Conservation (phyloP, 2,329 filamentous ascomycete genomes). For the Verticillium alfalfae region DNA sequence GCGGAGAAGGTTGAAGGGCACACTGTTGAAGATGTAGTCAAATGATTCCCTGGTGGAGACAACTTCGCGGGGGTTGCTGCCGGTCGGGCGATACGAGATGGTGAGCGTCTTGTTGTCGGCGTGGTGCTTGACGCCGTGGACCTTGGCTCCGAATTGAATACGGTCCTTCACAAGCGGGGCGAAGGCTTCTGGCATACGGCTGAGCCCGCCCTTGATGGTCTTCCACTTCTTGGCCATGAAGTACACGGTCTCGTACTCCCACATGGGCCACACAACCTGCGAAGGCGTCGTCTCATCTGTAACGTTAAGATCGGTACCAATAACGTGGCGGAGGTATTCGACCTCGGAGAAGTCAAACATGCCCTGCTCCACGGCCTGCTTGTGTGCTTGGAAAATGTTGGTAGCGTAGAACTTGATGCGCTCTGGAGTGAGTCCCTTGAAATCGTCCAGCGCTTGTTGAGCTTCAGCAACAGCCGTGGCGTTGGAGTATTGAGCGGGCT, state of each 20-base stretch:
- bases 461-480: constrained; percentile 17
- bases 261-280: constrained; percentile 18
- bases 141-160: constrained; percentile 15
- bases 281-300: constrained; percentile 26
- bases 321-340: constrained; percentile 23
- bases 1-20: constrained; percentile 27
- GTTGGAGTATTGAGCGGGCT: constrained; percentile 15
- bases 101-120: constrained; percentile 12
- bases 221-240: constrained; percentile 18
- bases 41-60: constrained; percentile 22
- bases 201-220: constrained; percentile 26
- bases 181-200: constrained; percentile 26
- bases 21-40: constrained; percentile 30
- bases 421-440: constrained; percentile 16
- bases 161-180: constrained; percentile 21
- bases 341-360: constrained; percentile 23
- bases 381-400: constrained; percentile 23
- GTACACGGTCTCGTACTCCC: constrained; percentile 21
- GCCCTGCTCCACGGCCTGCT: constrained; percentile 19
- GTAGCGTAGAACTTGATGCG: constrained; percentile 14
- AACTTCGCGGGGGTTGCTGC: constrained; percentile 14
- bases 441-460: constrained; percentile 16
- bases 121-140: constrained; percentile 16
- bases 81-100: constrained; percentile 13
- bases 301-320: constrained; percentile 26